Conservation (phyloP, 176 grass and related monocot species). For the Aegilops tauschii region DNA sequence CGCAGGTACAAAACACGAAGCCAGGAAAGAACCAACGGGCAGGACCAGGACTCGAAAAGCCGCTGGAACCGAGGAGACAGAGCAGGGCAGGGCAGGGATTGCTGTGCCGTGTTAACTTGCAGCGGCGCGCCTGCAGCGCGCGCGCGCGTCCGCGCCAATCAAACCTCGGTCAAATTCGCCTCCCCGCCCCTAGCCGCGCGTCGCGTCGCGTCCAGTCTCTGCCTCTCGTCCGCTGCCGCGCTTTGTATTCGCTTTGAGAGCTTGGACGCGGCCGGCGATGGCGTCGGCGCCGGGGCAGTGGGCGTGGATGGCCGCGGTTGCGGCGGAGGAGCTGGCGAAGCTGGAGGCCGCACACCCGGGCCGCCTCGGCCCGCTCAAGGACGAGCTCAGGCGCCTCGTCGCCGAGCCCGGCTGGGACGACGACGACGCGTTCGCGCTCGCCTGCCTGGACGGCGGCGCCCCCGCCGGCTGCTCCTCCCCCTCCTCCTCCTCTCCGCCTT, state of each 20-base stretch:
- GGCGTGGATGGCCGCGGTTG: conserved; percentile 69
- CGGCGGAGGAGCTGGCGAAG: conserved; percentile 67
- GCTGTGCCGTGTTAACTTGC: background rate
- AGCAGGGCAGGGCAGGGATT: background rate
- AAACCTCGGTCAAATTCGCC: background rate
- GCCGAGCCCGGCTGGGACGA: conserved; percentile 40
- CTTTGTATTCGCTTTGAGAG: background rate
- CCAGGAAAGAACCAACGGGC: conserved; percentile 6
- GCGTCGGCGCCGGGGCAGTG: conserved; percentile 24
- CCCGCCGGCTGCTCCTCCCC: background rate
- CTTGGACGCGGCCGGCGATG: background rate
- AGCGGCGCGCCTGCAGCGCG: background rate
- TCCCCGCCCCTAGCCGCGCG: background rate
- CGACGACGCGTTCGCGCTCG: background rate
- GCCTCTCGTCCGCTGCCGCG: background rate
- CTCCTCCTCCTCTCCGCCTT: background rate
- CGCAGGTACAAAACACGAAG: background rate
- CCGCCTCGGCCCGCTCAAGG: conserved; percentile 71
- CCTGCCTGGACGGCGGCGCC: background rate
- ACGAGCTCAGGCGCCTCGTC: conserved; percentile 70
- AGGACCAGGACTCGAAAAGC: conserved; percentile 44
- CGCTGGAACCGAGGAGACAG: conserved; percentile 25
- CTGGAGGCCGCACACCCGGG: conserved; percentile 70
- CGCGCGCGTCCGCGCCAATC: background rate
- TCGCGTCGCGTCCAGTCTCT: background rate